Base-by-base conservation (phyloP, 228 moss, liverwort and hornwort species). In the Sphagnum magellanicum region DNA sequence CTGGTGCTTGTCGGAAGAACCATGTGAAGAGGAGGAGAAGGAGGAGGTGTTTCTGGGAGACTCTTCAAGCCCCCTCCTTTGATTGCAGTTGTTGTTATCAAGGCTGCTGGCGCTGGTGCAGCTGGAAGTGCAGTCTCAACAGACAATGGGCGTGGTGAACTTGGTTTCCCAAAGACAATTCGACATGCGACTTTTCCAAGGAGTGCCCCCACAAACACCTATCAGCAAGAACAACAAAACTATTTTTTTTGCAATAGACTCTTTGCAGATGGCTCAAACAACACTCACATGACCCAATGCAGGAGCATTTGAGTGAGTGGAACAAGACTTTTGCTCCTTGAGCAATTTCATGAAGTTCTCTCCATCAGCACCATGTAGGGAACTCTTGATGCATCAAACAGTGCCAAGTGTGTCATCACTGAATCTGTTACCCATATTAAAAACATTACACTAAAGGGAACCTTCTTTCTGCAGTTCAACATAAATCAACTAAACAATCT, bases 121-220 rank as follows among this genome's bases (percentile, higher is more conserved):
- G 59, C 66, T 71, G 78, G 66, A 6, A 68, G 32, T 68, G 67
- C 57, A 68, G 69, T 67, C 66, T 50, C 78, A 10, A 60, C 12
- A 48, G 58, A 65, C 63, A 71, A 48, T 52, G 65, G 64, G 59
- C 60, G 10, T 53, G 50, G 11, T 49, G 51, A 59, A 50, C 71
- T 7, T 48, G 73, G 67, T 67, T 68, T 72, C 72, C 78, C 73
- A 72, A 86, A 86, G 52, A 88, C 75, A 48, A 83, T 52, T 59
- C 78, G 79, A 77, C 79, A 76, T 67, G 90, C 88, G 61, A 69
- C 17, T 73, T 90, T 95, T 66, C 90, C 92, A 48, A 91, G 80
- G 70, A 75, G 51, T 76, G 92, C 90, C 53, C 94, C 94, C 16
- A 79, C 10, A 32, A 87, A 63, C 67, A 92, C 92, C 92, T 95